A percentile compares a stretch with the other conserved stretches of the same genome.
Conservation (phyloP, 2,329 filamentous ascomycete genomes). For the Talaromyces albobiverticillius region DNA sequence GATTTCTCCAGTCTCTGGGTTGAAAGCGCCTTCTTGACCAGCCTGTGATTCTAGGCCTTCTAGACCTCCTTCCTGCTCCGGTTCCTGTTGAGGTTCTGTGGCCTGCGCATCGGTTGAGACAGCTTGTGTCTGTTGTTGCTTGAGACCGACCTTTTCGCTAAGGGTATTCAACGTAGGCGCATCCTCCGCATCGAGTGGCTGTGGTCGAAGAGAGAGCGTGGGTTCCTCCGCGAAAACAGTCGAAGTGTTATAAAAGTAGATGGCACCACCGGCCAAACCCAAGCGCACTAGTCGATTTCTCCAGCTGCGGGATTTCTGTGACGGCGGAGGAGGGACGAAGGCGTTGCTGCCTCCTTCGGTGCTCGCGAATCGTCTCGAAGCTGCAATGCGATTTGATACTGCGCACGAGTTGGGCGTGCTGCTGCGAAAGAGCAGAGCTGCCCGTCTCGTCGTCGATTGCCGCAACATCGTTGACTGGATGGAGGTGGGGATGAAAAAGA, state of each 20-base stretch:
- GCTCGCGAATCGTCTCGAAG: constrained; percentile 13
- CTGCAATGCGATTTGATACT: constrained; percentile 5
- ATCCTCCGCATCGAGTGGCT: constrained; percentile 33
- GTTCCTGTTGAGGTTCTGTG: constrained; percentile 15
- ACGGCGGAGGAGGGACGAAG: constrained; percentile 42
- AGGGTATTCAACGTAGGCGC: constrained; percentile 66
- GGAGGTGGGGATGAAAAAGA: background rate
- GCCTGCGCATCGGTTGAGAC: constrained; percentile 12
- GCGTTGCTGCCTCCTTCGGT: constrained; percentile 11
- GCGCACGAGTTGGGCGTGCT: constrained; percentile 6
- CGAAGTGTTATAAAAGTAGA: constrained; percentile 96
- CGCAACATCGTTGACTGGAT: constrained; percentile 13
- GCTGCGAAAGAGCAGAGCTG: constrained; percentile 13
- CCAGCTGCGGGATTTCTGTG: constrained; percentile 73
- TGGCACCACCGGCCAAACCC: constrained; percentile 68
- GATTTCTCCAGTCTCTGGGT: constrained; percentile 97
- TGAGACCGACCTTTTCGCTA: constrained; percentile 43
- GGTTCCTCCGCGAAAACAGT: constrained; percentile 81
- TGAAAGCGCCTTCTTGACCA: constrained; percentile 85
- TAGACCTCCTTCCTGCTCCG: constrained; percentile 28
- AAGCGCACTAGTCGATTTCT: constrained; percentile 72
- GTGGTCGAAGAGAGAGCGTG: constrained; percentile 36
- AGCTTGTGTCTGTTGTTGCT: constrained; percentile 1
- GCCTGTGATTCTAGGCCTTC: constrained; percentile 73
- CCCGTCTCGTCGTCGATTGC: constrained; percentile 12